Base-by-base conservation (phyloP, 1,284 basidiomycete genomes). In the Naganishia sp. region DNA sequence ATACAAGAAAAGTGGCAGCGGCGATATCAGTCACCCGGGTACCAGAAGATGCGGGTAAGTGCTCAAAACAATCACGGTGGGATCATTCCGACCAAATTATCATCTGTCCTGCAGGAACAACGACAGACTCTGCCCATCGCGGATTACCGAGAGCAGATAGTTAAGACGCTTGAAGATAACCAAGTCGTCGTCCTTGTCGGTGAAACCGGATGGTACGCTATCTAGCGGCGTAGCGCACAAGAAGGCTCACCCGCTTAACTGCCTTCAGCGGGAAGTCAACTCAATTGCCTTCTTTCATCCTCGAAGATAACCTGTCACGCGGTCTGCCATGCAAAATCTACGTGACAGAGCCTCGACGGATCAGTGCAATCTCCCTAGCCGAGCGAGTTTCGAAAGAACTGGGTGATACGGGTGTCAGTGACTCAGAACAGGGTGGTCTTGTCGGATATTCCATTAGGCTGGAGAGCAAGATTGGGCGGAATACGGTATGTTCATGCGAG, bases 391-490 rank as follows among this genome's bases (percentile, higher is more conserved):
- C 94, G 16, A 85, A 86, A 59, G 96, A 99, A 79, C 82, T 99
- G 6, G 96, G 96, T 3, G 96, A 99, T 74, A 48, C 54, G 39
- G 48, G 60, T 13, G 88, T 94, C 55, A 53, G 50, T 10, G 63
- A 57, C 11, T 45, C 45, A 7, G 65, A 63, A 45, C 50, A 63
- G 28, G 61, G 61, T 2, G 61, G 93, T 50, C 82, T 97, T 23
- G 90, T 99, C 39, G 96, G 95, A 5, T 98, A 98, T 77, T 92
- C 94, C 3, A 96, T 99, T 69, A 86, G 96, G 31, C 80, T 99
- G 55, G 96, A 99, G 78, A 93, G 88, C 75, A 89, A 92, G 72
- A 88, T 88, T 36, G 88, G 89, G 3, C 85, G 86, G 56, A 89
- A 88, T 60, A 97, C 94, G 0, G 77, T 77, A 25, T 69, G 76